phyloP scores from a whole-genome alignment of 2,329 filamentous ascomycete species.

The Claviceps sp. region DNA sequence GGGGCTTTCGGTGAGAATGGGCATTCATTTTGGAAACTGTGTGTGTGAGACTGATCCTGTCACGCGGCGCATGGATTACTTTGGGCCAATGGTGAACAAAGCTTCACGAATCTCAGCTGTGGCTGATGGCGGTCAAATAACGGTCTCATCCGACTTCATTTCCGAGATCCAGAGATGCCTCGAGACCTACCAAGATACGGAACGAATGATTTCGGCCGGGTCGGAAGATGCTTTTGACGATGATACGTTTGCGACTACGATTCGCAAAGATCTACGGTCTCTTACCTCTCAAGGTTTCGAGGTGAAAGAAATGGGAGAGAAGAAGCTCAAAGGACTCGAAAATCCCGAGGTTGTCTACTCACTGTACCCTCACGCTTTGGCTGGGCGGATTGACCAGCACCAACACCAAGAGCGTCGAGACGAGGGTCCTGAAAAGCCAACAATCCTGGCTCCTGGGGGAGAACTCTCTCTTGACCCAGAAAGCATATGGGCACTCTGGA shows the following conservation, averaged over 20 bases:
- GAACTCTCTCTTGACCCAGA: conserved; percentile 69
- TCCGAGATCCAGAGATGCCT: conserved; percentile 86
- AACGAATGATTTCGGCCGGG: conserved; percentile 52
- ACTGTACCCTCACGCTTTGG: conserved; percentile 81
- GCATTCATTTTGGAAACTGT: conserved; percentile 87
- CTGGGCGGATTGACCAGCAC: conserved; percentile 65
- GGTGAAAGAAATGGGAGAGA: conserved; percentile 90
- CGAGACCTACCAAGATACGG: conserved; percentile 78
- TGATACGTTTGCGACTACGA: conserved; percentile 59
- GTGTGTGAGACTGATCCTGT: conserved; percentile 94
- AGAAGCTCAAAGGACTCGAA: conserved; percentile 90
- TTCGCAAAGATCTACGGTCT: conserved; percentile 75
- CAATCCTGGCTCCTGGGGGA: conserved; percentile 47
- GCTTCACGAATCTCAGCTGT: conserved; percentile 87
- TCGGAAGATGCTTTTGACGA: conserved; percentile 59
- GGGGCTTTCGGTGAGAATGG: conserved; percentile 92
- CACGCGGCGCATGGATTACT: conserved; percentile 97
- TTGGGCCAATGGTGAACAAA: conserved; percentile 98
- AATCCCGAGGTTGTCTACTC: conserved; percentile 94
- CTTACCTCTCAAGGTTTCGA: conserved; percentile 88
- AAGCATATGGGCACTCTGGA: conserved; percentile 81
- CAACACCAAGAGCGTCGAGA: conserved; percentile 31
- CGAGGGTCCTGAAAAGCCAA: conserved; percentile 40
- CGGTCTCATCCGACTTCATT: conserved; percentile 93
- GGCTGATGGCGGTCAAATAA: conserved; percentile 92